phyloP scores from a whole-genome alignment of 1,284 basidiomycete genomes.

The Ustilago crameri region DNA sequence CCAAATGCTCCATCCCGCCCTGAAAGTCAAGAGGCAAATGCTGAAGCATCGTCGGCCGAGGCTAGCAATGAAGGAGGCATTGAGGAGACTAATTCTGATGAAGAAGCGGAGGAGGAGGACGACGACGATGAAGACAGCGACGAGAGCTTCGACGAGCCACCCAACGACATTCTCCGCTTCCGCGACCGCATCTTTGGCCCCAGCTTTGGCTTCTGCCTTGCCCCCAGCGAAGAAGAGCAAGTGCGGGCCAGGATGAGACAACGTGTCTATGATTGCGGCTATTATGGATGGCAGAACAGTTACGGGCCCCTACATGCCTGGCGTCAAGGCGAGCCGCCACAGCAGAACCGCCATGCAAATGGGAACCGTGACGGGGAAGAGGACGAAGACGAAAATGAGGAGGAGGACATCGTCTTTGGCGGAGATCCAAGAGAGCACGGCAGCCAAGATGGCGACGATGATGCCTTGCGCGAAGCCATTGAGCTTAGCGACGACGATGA shows the following conservation, averaged over 20 bases:
- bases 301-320: conserved; percentile 43
- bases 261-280: conserved; percentile 44
- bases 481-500: conserved; percentile 20
- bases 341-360: neutral
- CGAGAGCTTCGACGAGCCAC: conserved; percentile 38
- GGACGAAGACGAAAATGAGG: conserved; percentile 6
- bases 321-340: conserved; percentile 11
- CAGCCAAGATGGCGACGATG: conserved; percentile 34
- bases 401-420: conserved; percentile 5
- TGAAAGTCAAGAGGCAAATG: neutral
- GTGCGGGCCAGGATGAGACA: conserved; percentile 39
- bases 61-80: neutral
- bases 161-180: conserved; percentile 27
- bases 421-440: conserved; percentile 10
- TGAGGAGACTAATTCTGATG: neutral
- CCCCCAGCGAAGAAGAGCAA: conserved; percentile 39
- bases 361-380: conserved; percentile 1
- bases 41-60: neutral
- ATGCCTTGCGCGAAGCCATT: conserved; percentile 21
- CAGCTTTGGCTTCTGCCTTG: conserved; percentile 42
- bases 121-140: conserved; percentile 5
- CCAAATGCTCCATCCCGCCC: neutral
- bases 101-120: conserved; percentile 1
- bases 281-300: conserved; percentile 41
- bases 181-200: conserved; percentile 36